These are phyloP conservation scores for Stachybotrys chlorohalonatus DNA, from an alignment of 2,329 filamentous ascomycete species.

Conservation along the genomic window DNA sequence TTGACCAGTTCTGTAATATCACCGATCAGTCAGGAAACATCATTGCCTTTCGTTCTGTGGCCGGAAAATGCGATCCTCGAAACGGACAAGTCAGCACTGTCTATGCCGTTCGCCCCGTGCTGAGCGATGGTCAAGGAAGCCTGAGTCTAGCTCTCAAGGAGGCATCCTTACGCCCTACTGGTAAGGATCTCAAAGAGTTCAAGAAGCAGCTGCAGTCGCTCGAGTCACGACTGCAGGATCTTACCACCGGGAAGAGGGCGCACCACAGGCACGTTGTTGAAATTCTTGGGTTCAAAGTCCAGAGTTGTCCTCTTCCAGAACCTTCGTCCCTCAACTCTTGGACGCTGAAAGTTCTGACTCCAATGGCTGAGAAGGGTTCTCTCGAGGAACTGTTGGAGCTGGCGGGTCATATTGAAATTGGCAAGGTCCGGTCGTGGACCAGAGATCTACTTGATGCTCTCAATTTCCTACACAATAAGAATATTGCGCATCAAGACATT, in stretches of 20 bases:
- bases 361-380: conserved; percentile 73
- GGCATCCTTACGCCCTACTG: conserved; percentile 47
- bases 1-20: conserved; percentile 58
- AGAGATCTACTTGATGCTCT: conserved; percentile 83
- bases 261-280: conserved; percentile 70
- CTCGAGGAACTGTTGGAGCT: conserved; percentile 75
- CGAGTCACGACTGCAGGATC: conserved; percentile 65
- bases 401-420: conserved; percentile 62
- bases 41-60: conserved; percentile 61
- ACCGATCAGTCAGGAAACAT: conserved; percentile 55
- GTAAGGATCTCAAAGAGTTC: conserved; percentile 52
- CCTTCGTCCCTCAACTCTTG: conserved; percentile 36
- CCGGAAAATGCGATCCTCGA: conserved; percentile 57
- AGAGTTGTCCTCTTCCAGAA: conserved; percentile 37
- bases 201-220: conserved; percentile 70
- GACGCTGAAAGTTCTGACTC: conserved; percentile 67
- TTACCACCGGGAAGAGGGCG: conserved; percentile 66
- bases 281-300: conserved; percentile 75
- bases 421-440: conserved; percentile 81
- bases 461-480: conserved; percentile 77
- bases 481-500: conserved; percentile 74
- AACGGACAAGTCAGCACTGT: conserved; percentile 58
- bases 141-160: conserved; percentile 69
- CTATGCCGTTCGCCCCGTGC: conserved; percentile 63
- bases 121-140: conserved; percentile 42